These are phyloP conservation scores for Rhytidhysteron rufulum DNA, from an alignment of 2,329 filamentous ascomycete genomes.

Conservation along the genomic window DNA sequence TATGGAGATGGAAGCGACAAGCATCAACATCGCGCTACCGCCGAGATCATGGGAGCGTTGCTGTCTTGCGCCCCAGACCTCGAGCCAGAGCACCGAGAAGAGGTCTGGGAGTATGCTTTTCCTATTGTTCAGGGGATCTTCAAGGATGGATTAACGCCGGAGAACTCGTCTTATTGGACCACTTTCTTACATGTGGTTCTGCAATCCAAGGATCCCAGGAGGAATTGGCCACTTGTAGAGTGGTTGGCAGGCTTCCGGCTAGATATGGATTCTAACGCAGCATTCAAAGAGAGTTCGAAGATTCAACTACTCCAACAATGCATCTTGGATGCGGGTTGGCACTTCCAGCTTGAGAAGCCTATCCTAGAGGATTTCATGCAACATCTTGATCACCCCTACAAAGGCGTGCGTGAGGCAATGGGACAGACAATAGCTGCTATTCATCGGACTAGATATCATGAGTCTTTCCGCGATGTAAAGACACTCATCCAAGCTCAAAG, in stretches of 20 bases:
- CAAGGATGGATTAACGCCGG: slow-evolving; percentile 86
- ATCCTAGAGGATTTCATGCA: slow-evolving; percentile 84
- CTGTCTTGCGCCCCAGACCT: slow-evolving; percentile 78
- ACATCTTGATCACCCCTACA: slow-evolving; percentile 96
- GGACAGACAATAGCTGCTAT: slow-evolving; percentile 84
- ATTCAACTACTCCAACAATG: slow-evolving; percentile 86
- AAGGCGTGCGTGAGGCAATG: slow-evolving; percentile 92
- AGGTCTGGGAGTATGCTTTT: slow-evolving; percentile 85
- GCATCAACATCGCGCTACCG: slow-evolving; percentile 92
- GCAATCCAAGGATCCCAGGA: slow-evolving; percentile 83
- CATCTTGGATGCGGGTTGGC: slow-evolving; percentile 88
- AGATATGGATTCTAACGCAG: slow-evolving; percentile 92
- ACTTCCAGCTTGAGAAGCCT: slow-evolving; percentile 85
- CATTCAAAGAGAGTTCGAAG: slow-evolving; percentile 98
- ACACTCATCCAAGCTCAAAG: slow-evolving; percentile 76
- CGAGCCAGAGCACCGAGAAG: slow-evolving; percentile 66
- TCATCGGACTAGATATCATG: slow-evolving; percentile 87
- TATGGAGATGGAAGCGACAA: slow-evolving; percentile 95
- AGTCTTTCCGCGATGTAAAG: slow-evolving; percentile 80
- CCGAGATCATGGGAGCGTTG: slow-evolving; percentile 86
- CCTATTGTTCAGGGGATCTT: slow-evolving; percentile 84
- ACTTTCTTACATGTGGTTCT: slow-evolving; percentile 87
- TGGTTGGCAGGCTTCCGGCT: slow-evolving; percentile 80
- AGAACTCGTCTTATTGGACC: slow-evolving; percentile 92
- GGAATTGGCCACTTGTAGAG: slow-evolving; percentile 80